Base-by-base conservation (phyloP, 495 filamentous ascomycete genomes). In the Lentithecium fluviatile region DNA sequence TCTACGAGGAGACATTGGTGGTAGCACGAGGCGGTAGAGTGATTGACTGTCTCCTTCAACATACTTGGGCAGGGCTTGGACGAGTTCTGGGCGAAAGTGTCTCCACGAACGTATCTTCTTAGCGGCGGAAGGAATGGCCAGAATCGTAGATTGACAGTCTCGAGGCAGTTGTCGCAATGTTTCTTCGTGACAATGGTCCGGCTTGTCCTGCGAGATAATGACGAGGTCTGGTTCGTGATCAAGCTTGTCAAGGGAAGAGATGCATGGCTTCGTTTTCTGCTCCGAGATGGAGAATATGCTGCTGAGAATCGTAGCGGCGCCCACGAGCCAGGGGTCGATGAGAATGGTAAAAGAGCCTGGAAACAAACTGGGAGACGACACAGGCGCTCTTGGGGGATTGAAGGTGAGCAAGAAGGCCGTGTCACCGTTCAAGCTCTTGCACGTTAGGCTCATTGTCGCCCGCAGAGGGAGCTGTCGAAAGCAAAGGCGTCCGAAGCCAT, bases 321-420 rank as follows among this genome's bases (percentile, higher is more conserved):
- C 88, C 12, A 73, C 74, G 37, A 91, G 75, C 86, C 87, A 91
- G 19, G 88, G 88, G 64, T 91, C 88, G 19, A 91, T 58, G 52
- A 90, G 75, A 36, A 90, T 80, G 6, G 80, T 83, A 70, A 85
- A 89, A 0, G 82, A 78, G 21, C 77, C 77, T 47, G 78, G 76
- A 43, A 64, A 71, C 55, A 70, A 52, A 40, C 64, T 72, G 13
- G 52, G 74, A 64, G 60, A 70, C 49, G 71, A 75, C 57, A 60
- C 13, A 46, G 71, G 67, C 7, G 75, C 69, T 24, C 69, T 65
- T 24, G 68, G 60, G 23, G 84, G 83, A 52, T 79, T 74, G 66
- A 89, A 86, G 50, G 82, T 79, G 25, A 90, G 76, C 19, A 87
- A 79, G 71, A 89, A 89, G 6, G 85, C 85, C 26, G 84, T 81